Base-by-base conservation (phyloP, 2,329 filamentous ascomycete genomes). In the Colletotrichum scovillei region DNA sequence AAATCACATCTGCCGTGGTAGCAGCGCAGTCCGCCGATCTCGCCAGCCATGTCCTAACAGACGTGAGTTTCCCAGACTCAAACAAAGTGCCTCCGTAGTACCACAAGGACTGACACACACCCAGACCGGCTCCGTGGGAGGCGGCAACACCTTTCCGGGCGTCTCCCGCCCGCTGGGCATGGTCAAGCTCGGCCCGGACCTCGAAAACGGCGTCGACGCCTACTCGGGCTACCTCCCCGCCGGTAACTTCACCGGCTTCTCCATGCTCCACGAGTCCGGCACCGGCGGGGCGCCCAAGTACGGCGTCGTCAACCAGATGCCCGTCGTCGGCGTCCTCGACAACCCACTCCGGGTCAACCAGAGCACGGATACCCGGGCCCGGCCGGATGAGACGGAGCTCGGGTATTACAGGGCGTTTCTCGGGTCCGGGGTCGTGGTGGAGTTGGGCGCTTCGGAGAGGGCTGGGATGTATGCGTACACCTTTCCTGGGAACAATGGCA, bases 221-320 rank as follows among this genome's bases (percentile, higher is more conserved):
- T 90, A 90, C 76, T 89, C 87, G 2, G 88, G 88, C 19, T 90
- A 88, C 73, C 82, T 85, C 59, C 77, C 84, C 0, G 80, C 80
- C 32, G 89, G 89, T 3, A 85, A 87, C 38, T 88, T 92, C 75
- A 88, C 86, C 2, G 90, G 89, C 22, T 91, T 92, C 79, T 89
- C 87, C 71, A 85, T 92, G 87, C 88, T 92, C 77, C 91, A 92
- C 75, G 90, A 92, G 78, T 89, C 88, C 73, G 91, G 91, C 3
- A 94, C 91, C 0, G 92, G 92, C 8, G 92, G 92, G 1, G 90
- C 90, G 1, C 91, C 92, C 1, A 93, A 93, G 79, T 94, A 93
- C 73, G 92, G 92, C 5, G 90, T 92, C 1, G 88, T 92, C 38
- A 84, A 88, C 1, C 90, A 92, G 79, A 84, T 92, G 80, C 90